These are phyloP conservation scores for Noccaea bulbosa DNA, from an alignment of 345 rosid species.

Conservation along the genomic window DNA sequence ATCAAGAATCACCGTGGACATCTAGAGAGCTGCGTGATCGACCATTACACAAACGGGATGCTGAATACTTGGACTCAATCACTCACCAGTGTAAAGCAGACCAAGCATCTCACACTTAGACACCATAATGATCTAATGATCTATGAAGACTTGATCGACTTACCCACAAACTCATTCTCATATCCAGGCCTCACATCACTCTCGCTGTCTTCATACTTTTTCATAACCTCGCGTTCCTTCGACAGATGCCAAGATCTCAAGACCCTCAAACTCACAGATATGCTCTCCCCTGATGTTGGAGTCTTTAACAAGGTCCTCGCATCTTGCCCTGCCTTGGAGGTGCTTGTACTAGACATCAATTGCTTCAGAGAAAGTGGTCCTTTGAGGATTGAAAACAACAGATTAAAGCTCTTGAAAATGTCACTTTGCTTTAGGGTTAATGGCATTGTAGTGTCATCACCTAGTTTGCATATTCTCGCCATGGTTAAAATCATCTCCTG, in stretches of 20 bases:
- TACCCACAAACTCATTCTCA: conserved; percentile 1
- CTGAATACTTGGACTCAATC: conserved; percentile 5
- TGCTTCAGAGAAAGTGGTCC: background rate
- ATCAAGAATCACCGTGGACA: conserved; percentile 10
- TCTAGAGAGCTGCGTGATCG: conserved; percentile 10
- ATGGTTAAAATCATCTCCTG: background rate
- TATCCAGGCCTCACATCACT: background rate
- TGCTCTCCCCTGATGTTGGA: background rate
- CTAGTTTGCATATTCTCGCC: background rate
- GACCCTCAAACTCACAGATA: background rate
- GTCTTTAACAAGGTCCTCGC: conserved; percentile 8
- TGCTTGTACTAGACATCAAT: background rate
- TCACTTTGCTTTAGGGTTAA: background rate
- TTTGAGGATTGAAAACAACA: conserved; percentile 23
- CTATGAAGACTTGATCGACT: background rate
- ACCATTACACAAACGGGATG: background rate
- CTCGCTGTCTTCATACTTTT: background rate
- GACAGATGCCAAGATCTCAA: background rate
- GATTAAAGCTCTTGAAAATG: conserved; percentile 9
- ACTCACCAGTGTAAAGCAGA: background rate
- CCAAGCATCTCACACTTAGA: background rate
- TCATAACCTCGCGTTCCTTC: background rate
- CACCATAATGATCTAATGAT: background rate
- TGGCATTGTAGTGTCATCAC: conserved; percentile 20
- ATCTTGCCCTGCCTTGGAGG: conserved; percentile 11